Percentiles rank a stretch among this genome's conserved stretches.
These are phyloP conservation scores for Bolboschoenoplectus hybrid DNA, from an alignment of 202 grass and related monocot genomes.

Conservation along the genomic window DNA sequence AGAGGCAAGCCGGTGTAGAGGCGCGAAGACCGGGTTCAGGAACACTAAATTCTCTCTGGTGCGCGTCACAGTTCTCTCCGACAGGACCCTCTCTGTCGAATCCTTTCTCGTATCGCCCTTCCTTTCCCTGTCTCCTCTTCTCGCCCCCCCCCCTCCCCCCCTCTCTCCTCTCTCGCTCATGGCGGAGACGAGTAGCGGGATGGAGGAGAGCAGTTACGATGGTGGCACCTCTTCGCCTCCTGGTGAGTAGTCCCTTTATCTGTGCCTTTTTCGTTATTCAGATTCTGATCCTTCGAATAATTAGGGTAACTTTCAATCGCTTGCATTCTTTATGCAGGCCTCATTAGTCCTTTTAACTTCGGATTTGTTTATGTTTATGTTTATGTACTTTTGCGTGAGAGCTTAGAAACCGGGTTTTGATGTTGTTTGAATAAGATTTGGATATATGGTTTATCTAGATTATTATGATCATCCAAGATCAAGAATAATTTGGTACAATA, in stretches of 20 bases:
- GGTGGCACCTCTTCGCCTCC: slow-evolving; percentile 33
- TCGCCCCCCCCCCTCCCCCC: not conserved
- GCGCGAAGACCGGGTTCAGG: slow-evolving; percentile 29
- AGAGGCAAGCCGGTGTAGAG: not conserved
- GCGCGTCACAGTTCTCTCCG: slow-evolving; percentile 20
- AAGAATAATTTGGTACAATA: not conserved
- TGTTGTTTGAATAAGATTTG: slow-evolving; percentile 22
- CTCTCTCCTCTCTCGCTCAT: slow-evolving; percentile 29
- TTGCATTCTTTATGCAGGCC: not conserved
- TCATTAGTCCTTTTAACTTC: not conserved
- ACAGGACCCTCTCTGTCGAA: not conserved
- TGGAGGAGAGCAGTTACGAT: slow-evolving; percentile 39
- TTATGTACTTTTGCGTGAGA: not conserved
- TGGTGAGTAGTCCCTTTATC: slow-evolving; percentile 16
- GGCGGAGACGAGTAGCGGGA: slow-evolving; percentile 42
- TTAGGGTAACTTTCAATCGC: not conserved
- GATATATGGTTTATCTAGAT: not conserved
- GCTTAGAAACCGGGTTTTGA: not conserved
- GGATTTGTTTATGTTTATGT: not conserved
- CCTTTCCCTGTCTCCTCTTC: not conserved
- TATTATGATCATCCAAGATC: not conserved
- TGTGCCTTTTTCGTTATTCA: not conserved
- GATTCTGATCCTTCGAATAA: not conserved
- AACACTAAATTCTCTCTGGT: not conserved
- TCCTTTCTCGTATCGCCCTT: slow-evolving; percentile 21